A percentile compares a stretch with the other conserved stretches of the same genome.
phyloP scores from a whole-genome alignment of 257 asterid genomes.

The Dorcoceras hygrometricum region DNA sequence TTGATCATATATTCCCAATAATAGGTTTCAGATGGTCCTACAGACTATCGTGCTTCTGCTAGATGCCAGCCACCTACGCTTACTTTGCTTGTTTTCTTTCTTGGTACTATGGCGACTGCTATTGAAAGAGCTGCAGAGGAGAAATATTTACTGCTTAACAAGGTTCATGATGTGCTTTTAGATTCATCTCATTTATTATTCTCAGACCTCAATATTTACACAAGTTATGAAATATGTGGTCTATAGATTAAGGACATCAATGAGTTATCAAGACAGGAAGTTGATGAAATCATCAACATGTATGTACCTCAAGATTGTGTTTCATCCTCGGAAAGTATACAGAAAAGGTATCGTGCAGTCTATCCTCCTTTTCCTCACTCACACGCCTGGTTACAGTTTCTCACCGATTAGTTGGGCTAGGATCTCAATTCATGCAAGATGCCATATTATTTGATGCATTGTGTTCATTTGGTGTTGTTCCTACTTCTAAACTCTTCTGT shows the following conservation, averaged over 20 bases:
- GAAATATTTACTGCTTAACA: constrained; percentile 72
- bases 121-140: constrained; percentile 81
- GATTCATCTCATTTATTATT: neutral
- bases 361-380: constrained; percentile 7
- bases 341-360: constrained; percentile 53
- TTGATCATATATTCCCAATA: constrained; percentile 20
- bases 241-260: constrained; percentile 85
- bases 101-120: constrained; percentile 57
- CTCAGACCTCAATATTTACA: too few species aligned
- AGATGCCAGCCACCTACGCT: constrained; percentile 76
- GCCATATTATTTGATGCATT: neutral
- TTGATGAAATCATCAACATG: constrained; percentile 72
- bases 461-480: neutral
- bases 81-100: constrained; percentile 53
- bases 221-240: constrained; percentile 3
- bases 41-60: constrained; percentile 49
- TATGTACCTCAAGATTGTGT: constrained; percentile 54
- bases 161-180: constrained; percentile 41
- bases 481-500: neutral
- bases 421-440: neutral
- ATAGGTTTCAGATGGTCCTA: constrained; percentile 66
- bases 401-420: constrained; percentile 1
- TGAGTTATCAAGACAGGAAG: constrained; percentile 94
- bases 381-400: neutral
- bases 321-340: constrained; percentile 70